Percentiles rank a stretch among this genome's conserved stretches.
Conservation (phyloP, 345 rosid genomes). For the Gossypium herbaceum region DNA sequence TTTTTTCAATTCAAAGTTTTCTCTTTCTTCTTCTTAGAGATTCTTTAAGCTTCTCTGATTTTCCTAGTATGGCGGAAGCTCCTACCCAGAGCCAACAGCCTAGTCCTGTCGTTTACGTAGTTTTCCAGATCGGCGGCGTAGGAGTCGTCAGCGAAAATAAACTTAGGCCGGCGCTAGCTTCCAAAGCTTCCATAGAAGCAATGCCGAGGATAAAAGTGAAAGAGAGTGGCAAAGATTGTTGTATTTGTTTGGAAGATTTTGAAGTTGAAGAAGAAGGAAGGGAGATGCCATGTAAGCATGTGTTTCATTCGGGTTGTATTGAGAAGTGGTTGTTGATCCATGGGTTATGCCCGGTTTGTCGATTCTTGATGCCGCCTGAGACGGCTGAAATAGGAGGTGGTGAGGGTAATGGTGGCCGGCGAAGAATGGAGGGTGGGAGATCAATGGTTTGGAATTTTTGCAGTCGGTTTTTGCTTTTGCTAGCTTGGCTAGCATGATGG, state of each 20-base stretch:
- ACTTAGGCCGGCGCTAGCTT: constrained; percentile 10
- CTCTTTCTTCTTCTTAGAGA: background rate
- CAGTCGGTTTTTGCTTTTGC: background rate
- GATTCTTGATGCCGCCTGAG: constrained; percentile 6
- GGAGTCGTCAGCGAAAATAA: background rate
- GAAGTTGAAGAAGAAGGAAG: background rate
- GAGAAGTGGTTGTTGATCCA: constrained; percentile 22
- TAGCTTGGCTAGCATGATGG: background rate
- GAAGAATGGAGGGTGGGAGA: background rate
- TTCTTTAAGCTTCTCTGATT: too few relatives aligned
- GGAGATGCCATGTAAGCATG: constrained; percentile 30
- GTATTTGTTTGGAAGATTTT: constrained; percentile 22
- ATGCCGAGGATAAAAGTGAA: constrained; percentile 9
- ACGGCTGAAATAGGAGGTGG: background rate
- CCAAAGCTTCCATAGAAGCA: constrained; percentile 22
- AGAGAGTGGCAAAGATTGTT: constrained; percentile 4
- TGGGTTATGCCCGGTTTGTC: constrained; percentile 19
- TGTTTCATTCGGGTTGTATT: constrained; percentile 21
- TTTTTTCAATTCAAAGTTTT: too few relatives aligned
- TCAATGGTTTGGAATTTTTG: background rate
- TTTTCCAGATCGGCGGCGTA: background rate
- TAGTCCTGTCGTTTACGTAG: background rate
- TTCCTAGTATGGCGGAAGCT: background rate
- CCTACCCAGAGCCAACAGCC: background rate
- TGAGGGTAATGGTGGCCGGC: background rate